phyloP scores from a whole-genome alignment of 345 rosid genomes.

The Raphanus raphanistrum region DNA sequence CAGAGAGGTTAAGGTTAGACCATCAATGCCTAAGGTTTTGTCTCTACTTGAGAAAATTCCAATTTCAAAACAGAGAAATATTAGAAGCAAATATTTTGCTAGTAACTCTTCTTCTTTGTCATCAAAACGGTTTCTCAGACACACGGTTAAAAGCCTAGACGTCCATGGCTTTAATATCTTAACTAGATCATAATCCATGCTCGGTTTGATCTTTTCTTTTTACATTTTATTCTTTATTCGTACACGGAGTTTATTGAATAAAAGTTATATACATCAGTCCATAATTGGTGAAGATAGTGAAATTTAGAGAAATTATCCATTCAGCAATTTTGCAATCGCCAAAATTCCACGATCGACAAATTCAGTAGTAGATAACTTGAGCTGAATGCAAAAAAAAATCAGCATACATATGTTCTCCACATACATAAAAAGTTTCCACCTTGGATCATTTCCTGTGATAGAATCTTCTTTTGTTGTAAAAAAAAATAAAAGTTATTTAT shows the following conservation, averaged over 20 bases:
- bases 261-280: background rate
- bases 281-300: background rate
- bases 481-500: background rate
- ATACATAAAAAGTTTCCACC: too few relatives aligned
- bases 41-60: conserved; percentile 49
- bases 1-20: conserved; percentile 61
- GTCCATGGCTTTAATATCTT: background rate
- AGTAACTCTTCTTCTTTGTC: conserved; percentile 14
- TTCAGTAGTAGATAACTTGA: too few relatives aligned
- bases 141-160: background rate
- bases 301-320: too few relatives aligned
- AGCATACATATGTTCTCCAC: too few relatives aligned
- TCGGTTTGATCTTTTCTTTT: background rate
- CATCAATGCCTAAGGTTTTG: conserved; percentile 58
- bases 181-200: background rate
- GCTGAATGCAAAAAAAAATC: too few relatives aligned
- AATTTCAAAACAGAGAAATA: conserved; percentile 26
- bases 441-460: too few relatives aligned
- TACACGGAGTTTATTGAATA: background rate
- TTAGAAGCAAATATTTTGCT: conserved; percentile 29
- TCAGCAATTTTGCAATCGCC: too few relatives aligned
- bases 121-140: conserved; percentile 28
- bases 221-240: background rate
- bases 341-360: too few relatives aligned
- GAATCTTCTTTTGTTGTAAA: too few relatives aligned